phyloP scores from a whole-genome alignment of 1,284 basidiomycete species.

The Ceratobasidium sp. region DNA sequence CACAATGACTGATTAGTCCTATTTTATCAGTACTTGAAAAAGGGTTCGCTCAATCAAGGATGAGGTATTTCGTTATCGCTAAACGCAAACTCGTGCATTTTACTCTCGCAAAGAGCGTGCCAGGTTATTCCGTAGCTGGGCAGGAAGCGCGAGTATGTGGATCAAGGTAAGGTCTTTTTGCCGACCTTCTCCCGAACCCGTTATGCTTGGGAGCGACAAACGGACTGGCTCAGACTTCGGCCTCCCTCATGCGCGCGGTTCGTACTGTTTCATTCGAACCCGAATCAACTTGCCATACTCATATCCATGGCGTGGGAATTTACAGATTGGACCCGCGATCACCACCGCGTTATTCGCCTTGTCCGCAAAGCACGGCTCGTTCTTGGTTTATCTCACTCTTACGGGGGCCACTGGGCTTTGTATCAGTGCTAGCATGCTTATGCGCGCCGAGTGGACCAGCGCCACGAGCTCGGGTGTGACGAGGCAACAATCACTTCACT shows the following conservation, averaged over 20 bases:
- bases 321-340: constrained; percentile 37
- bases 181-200: neutral
- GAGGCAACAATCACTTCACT: neutral
- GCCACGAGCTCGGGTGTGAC: neutral
- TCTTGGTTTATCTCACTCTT: constrained; percentile 37
- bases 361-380: constrained; percentile 33
- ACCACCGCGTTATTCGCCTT: constrained; percentile 40
- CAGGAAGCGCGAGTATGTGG: constrained; percentile 93
- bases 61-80: neutral
- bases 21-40: constrained; percentile 68
- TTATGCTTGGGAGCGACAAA: constrained; percentile 39
- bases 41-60: neutral
- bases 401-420: neutral
- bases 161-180: constrained; percentile 66
- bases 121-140: constrained; percentile 93
- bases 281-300: neutral
- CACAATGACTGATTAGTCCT: neutral
- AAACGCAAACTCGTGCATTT: constrained; percentile 58
- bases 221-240: constrained; percentile 40
- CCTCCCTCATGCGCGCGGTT: constrained; percentile 38
- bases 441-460: constrained; percentile 17
- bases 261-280: neutral
- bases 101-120: constrained; percentile 92
- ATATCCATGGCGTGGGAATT: neutral
- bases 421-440: constrained; percentile 6